Percentiles rank a stretch among this genome's conserved stretches.
phyloP scores from a whole-genome alignment of 1,284 basidiomycete species.

The Marasmius sp. region DNA sequence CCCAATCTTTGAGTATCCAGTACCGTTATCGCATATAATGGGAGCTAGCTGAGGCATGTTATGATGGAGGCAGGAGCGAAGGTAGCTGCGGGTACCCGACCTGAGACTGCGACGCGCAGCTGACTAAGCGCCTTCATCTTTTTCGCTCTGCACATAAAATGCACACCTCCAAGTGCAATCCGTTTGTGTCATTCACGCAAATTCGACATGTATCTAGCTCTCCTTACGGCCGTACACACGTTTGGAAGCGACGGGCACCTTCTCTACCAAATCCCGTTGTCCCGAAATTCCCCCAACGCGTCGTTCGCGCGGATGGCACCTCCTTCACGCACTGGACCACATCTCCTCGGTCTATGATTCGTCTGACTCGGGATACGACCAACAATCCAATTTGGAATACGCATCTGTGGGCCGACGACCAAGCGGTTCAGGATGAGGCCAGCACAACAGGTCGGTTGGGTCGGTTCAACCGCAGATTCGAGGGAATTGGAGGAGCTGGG shows the following conservation, averaged over 20 bases:
- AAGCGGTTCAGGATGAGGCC: constrained; percentile 65
- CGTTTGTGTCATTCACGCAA: constrained; percentile 11
- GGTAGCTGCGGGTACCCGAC: not conserved
- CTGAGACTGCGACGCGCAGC: not conserved
- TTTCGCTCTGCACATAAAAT: too few species aligned
- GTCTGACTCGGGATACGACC: constrained; percentile 80
- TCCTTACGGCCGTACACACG: constrained; percentile 75
- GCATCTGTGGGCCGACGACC: constrained; percentile 57
- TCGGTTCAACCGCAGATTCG: constrained; percentile 77
- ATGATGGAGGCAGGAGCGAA: not conserved
- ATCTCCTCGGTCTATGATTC: constrained; percentile 73
- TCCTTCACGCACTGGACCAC: constrained; percentile 86
- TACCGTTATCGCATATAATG: constrained; percentile 97
- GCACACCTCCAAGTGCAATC: not conserved
- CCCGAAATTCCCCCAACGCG: constrained; percentile 80
- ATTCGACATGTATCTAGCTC: constrained; percentile 59
- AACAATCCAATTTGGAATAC: constrained; percentile 84
- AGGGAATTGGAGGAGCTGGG: constrained; percentile 46
- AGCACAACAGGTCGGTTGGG: constrained; percentile 76
- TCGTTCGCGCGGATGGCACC: constrained; percentile 84
- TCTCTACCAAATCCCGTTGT: constrained; percentile 78
- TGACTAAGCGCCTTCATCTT: not conserved
- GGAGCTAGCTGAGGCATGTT: constrained; percentile 82
- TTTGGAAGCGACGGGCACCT: constrained; percentile 66
- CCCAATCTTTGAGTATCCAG: constrained; percentile 98